Evolutionary conservation across 2,329 filamentous ascomycete species (phyloP).

Genomic region (Dichotomopilus funicola): DNA sequence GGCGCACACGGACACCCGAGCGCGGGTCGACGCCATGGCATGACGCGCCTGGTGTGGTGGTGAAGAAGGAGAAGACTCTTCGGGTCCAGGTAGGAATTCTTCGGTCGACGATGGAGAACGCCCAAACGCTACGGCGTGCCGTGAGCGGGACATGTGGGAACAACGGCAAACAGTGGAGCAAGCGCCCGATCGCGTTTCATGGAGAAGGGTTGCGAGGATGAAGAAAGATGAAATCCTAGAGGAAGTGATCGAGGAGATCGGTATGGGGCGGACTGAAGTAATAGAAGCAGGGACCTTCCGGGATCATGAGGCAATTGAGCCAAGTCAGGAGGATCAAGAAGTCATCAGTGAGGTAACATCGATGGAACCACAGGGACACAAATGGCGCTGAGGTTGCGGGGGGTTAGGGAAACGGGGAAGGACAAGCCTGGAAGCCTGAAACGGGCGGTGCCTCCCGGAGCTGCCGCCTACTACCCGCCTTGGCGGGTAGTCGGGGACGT

Average conservation of each 20-base stretch:
- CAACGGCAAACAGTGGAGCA: background rate
- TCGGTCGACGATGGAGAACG: background rate
- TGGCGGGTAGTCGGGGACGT: too few relatives aligned
- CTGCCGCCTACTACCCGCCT: too few relatives aligned
- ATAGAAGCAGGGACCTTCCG: background rate
- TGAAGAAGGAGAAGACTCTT: background rate
- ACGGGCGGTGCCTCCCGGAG: too few relatives aligned
- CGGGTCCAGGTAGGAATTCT: too few relatives aligned
- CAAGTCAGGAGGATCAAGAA: background rate
- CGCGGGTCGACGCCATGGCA: background rate
- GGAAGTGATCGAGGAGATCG: background rate
- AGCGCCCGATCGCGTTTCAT: background rate
- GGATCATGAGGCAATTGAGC: background rate
- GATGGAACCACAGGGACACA: too few relatives aligned
- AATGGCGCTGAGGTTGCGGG: too few relatives aligned
- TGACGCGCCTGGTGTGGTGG: background rate
- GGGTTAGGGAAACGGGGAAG: too few relatives aligned
- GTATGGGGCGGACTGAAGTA: background rate
- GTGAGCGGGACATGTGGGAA: background rate
- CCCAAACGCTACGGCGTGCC: background rate
- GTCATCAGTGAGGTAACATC: background rate
- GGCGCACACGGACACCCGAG: background rate
- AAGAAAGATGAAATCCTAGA: background rate
- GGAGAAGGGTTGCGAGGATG: background rate
- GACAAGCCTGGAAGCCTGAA: too few relatives aligned